A percentile compares a stretch with the other conserved stretches of the same genome.
Evolutionary conservation across 73 alveolate species (phyloP).

Genomic region (Paramecium pentaurelia): DNA sequence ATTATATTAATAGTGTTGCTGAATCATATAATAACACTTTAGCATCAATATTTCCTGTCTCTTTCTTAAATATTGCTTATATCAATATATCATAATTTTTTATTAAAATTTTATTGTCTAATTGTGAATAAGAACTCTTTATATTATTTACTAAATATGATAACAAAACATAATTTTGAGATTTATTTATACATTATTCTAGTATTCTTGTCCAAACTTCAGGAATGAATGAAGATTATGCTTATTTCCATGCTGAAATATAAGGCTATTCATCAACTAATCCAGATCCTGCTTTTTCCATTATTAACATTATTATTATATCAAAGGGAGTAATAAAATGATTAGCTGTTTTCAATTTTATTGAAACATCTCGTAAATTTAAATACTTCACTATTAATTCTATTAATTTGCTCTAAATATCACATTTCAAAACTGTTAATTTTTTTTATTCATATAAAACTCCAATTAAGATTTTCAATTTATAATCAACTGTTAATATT

Average conservation of each 20-base stretch:
- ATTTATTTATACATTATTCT: background rate
- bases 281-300: slow-evolving; percentile 52
- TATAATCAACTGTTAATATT: background rate
- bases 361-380: background rate
- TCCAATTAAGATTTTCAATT: background rate
- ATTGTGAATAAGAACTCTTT: background rate
- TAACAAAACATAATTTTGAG: background rate
- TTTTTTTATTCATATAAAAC: background rate
- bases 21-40: slow-evolving; percentile 3
- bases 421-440: background rate
- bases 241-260: background rate
- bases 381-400: slow-evolving; percentile 9
- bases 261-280: background rate
- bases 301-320: background rate
- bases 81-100: background rate
- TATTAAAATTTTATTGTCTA: background rate
- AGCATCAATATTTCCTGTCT: background rate
- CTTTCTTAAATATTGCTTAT: background rate
- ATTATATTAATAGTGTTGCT: background rate
- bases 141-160: background rate
- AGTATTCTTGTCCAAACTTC: background rate
- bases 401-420: background rate
- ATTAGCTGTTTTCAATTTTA: background rate
- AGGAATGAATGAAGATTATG: background rate
- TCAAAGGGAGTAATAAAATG: background rate